Conservation (phyloP, 306 rosid genomes). For the Trichosanthes cucumerina region DNA sequence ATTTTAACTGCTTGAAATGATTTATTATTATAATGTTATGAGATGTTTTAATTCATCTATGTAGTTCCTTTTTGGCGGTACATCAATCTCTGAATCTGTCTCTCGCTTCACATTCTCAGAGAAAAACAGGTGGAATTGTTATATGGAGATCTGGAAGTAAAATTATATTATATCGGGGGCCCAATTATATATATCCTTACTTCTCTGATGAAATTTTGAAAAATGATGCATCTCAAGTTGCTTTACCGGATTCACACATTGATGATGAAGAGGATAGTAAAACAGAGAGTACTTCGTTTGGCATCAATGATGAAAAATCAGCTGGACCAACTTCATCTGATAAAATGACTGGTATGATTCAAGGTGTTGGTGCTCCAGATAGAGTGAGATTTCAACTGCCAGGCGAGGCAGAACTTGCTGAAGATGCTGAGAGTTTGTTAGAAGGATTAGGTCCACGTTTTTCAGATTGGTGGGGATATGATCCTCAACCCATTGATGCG, state of each 20-base stretch:
- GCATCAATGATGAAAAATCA: slow-evolving; percentile 23
- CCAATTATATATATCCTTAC: slow-evolving; percentile 71
- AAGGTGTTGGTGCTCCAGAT: slow-evolving; percentile 66
- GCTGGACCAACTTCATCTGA: slow-evolving; percentile 19
- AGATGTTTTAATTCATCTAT: neutral
- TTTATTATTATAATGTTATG: neutral
- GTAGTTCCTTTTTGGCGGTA: neutral
- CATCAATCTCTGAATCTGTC: slow-evolving; percentile 17
- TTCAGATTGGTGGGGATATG: slow-evolving; percentile 96
- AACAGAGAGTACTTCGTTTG: slow-evolving; percentile 19
- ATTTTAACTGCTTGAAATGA: slow-evolving; percentile 1
- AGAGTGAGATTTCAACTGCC: slow-evolving; percentile 77
- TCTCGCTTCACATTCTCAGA: slow-evolving; percentile 36
- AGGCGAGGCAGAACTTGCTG: slow-evolving; percentile 61
- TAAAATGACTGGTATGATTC: slow-evolving; percentile 32
- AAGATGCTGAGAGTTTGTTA: slow-evolving; percentile 67
- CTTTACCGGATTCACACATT: slow-evolving; percentile 18
- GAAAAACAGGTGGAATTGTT: slow-evolving; percentile 91
- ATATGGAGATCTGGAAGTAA: slow-evolving; percentile 92
- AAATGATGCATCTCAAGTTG: slow-evolving; percentile 20
- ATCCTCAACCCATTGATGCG: slow-evolving; percentile 84
- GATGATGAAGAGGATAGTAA: slow-evolving; percentile 19
- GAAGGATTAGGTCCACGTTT: slow-evolving; percentile 82
- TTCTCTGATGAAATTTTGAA: slow-evolving; percentile 30
- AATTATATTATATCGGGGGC: slow-evolving; percentile 75